Base-by-base conservation (phyloP, 1,284 basidiomycete genomes). In the Puccinia novopanici region DNA sequence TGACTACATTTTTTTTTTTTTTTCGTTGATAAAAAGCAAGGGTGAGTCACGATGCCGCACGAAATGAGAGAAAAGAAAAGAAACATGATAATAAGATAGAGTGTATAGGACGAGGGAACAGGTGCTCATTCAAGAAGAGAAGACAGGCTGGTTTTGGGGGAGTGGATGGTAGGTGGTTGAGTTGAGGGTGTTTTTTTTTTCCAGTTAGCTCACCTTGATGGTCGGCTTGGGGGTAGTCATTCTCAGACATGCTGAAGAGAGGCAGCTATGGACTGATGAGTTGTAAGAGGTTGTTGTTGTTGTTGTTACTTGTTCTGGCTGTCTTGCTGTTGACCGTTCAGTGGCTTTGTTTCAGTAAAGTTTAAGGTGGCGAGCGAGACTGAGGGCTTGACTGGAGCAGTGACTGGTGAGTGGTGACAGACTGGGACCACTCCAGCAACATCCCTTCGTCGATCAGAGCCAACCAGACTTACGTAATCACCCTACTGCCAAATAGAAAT, bases 221-320 rank as follows among this genome's bases (percentile, higher is more conserved):
- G 63, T 67, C 63, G 63, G 24, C 42, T 27, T 67, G 63, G 37
- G 63, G 27, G 63, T n/a, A 67, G n/a, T 67, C 63, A 48, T 40
- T 67, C 40, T 67, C 63, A 48, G 63, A 67, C 63, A 67, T 67
- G n/a, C n/a, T 67, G 42, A 10, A 63, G 34, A 63, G 22, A 6
- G 19, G 30, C 17, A 5, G 5, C 17, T 12, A 54, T 8, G 2
- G 52, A 54, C 1, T 12, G 59, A 27, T 61, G 59, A 30, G 59
- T 2, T 55, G 52, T 12, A 17, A 4, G 40, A 22, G 17, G 19
- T 15, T 12, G 4, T 63, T 34, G 17, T 6, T n/a, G n/a, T n/a
- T n/a, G n/a, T n/a, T n/a, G n/a, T n/a, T n/a, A 34, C 34, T 15
- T 12, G 4, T 63, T 34, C 3, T 6, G 3, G 37, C 17, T 30